Conservation (phyloP, 2,329 filamentous ascomycete genomes). For the Colletotrichum endophyticum region DNA sequence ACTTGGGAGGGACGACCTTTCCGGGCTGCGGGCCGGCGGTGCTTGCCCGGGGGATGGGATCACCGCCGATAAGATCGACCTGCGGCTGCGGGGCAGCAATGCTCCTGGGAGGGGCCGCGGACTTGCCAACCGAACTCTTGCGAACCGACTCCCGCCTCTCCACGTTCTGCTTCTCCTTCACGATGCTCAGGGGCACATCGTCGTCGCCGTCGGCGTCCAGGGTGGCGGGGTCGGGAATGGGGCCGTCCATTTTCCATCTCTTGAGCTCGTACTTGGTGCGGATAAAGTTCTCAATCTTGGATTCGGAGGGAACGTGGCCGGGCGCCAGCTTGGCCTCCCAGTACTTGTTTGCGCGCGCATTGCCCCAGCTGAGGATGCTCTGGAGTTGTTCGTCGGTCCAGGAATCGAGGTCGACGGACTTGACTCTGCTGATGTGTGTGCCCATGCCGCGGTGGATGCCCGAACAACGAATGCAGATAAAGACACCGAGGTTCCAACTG, state of each 20-base stretch:
- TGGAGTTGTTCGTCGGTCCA: constrained; percentile 99
- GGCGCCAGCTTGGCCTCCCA: constrained; percentile 95
- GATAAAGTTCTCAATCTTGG: constrained; percentile 99
- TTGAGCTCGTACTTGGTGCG: constrained; percentile 98
- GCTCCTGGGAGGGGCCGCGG: constrained; percentile 33
- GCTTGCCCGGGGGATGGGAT: constrained; percentile 72
- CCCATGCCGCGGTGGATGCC: constrained; percentile 99
- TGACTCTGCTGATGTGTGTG: constrained; percentile 97
- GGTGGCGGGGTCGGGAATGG: constrained; percentile 89
- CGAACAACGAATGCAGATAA: constrained; percentile 97
- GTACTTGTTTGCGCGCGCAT: constrained; percentile 95
- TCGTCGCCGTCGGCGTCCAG: constrained; percentile 86
- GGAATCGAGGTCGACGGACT: constrained; percentile 95
- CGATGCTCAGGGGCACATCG: constrained; percentile 70
- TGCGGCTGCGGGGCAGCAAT: constrained; percentile 47
- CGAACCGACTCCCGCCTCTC: constrained; percentile 64
- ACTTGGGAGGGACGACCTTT: constrained; percentile 61
- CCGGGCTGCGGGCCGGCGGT: constrained; percentile 71
- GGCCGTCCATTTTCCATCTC: constrained; percentile 98
- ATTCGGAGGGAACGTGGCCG: constrained; percentile 91
- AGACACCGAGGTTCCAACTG: constrained; percentile 97
- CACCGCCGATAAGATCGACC: constrained; percentile 84
- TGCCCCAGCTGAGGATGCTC: constrained; percentile 94
- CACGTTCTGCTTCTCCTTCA: constrained; percentile 70
- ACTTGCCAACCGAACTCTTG: constrained; percentile 60